phyloP scores from a whole-genome alignment of 345 rosid species.

The Theobroma cacao region DNA sequence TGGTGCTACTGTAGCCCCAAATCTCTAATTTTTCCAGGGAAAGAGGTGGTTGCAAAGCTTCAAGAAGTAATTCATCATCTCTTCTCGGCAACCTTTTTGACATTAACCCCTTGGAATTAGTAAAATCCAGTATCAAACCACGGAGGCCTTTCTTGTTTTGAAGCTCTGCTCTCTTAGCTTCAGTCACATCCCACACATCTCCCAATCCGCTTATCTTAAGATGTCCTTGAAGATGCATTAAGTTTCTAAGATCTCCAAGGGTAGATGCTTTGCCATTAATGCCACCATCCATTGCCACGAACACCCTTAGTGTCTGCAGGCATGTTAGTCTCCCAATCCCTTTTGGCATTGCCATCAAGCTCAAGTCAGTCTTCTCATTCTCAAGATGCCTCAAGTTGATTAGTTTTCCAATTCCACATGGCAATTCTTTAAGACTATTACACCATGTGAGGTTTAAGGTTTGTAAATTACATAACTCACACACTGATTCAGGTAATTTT shows the following conservation, averaged over 20 bases:
- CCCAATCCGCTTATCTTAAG: background rate
- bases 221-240: background rate
- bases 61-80: background rate
- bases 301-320: background rate
- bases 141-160: slow-evolving; percentile 1
- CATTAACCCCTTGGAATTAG: background rate
- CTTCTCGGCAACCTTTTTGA: background rate
- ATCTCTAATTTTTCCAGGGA: background rate
- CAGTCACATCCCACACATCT: background rate
- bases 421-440: background rate
- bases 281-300: background rate
- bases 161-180: slow-evolving; percentile 9
- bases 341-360: background rate
- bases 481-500: background rate
- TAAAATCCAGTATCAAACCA: background rate
- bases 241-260: slow-evolving; percentile 9
- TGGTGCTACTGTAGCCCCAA: background rate
- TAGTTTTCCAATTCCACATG: slow-evolving; percentile 4
- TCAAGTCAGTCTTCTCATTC: background rate
- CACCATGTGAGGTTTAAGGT: slow-evolving; percentile 4
- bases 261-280: background rate
- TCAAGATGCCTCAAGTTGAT: slow-evolving; percentile 11
- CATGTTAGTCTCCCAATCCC: background rate
- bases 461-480: slow-evolving; percentile 6
- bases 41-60: slow-evolving; percentile 11